Evolutionary conservation across 139 green algal genomes (phyloP).

Genomic region (Penium margaritaceum): DNA sequence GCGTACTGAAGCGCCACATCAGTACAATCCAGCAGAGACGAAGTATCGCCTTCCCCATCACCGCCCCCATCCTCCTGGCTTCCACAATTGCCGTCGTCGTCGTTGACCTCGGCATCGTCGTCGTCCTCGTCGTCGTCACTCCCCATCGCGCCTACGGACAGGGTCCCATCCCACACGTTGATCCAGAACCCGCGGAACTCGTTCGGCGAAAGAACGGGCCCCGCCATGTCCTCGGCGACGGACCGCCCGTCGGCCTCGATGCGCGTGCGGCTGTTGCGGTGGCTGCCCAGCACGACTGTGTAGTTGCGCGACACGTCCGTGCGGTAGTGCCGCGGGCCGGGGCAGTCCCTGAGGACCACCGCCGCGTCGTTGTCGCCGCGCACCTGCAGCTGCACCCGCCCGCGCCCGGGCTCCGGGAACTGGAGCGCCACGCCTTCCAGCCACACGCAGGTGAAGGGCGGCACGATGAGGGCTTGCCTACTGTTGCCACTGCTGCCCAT

Average conservation of each 20-base stretch:
- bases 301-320: slow-evolving; percentile 23
- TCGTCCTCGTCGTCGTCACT: too few species aligned
- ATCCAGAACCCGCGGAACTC: slow-evolving; percentile 30
- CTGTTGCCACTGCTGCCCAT: too few species aligned
- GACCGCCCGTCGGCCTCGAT: slow-evolving; percentile 35
- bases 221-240: slow-evolving; percentile 15
- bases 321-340: slow-evolving; percentile 16
- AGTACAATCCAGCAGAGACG: too few species aligned
- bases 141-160: slow-evolving; percentile 20
- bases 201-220: slow-evolving; percentile 25
- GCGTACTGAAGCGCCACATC: not conserved
- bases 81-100: slow-evolving; percentile 18
- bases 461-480: too few species aligned
- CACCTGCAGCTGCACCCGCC: slow-evolving; percentile 34
- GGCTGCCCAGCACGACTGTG: slow-evolving; percentile 44
- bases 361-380: slow-evolving; percentile 38
- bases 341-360: slow-evolving; percentile 29
- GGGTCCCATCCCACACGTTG: slow-evolving; percentile 12
- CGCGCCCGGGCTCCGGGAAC: slow-evolving; percentile 18
- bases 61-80: slow-evolving; percentile 21
- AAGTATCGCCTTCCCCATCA: slow-evolving; percentile 23
- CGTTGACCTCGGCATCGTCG: slow-evolving; percentile 16
- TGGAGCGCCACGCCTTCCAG: slow-evolving; percentile 20
- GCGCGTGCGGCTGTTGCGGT: slow-evolving; percentile 31
- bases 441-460: slow-evolving; percentile 42